Evolutionary conservation across 75 land plant genomes (phyloP), one percentile per base, ranked within the genome.

Genomic region (Picea glauca): DNA sequence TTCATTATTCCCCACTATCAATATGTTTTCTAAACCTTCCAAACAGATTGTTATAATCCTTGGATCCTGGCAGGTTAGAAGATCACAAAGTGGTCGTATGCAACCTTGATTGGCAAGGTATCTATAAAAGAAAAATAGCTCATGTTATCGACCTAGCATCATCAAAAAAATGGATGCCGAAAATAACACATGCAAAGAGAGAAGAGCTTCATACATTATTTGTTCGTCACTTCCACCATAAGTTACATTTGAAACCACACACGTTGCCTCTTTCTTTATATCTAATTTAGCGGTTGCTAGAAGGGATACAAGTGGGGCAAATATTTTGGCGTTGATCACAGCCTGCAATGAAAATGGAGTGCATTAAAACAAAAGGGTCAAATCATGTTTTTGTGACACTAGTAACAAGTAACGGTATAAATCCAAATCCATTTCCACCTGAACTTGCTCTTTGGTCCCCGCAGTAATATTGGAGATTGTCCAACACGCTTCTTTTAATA

Each of bases 221-320:
- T 95, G 96, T 4, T 90, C 91, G 20, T 89, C 87, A 12, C 86
- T 84, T 26, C 96, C 94, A 21, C 91, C 94, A 78, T 92, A 93
- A 57, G 96, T 93, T 18, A 93, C 93, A 82, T 93, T 93, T 2
- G 96, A 95, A 73, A 93, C 90, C 14, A 92, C 96, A 93, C 96
- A 95, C 20, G 92, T 90, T 50, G 94, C 98, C 82, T 95, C 96
- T 81, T 93, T 95, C 80, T 93, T 93, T 13, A 93, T 88, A 60
- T 91, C 94, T 74, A 95, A 91, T 68, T 95, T 94, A 0, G 91
- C 96, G 62, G 83, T 81, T 80, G 87, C 85, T 35, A 95, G 91
- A 20, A 95, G 83, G 18, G 81, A 72, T 2, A 95, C 87, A 15
- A 95, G 81, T 46, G 96, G 94, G 1, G 82, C 85, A 54, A 95